Percentiles rank a stretch among this genome's conserved stretches.
phyloP scores from a whole-genome alignment of 257 asterid genomes.

The Forsythia viridissima region DNA sequence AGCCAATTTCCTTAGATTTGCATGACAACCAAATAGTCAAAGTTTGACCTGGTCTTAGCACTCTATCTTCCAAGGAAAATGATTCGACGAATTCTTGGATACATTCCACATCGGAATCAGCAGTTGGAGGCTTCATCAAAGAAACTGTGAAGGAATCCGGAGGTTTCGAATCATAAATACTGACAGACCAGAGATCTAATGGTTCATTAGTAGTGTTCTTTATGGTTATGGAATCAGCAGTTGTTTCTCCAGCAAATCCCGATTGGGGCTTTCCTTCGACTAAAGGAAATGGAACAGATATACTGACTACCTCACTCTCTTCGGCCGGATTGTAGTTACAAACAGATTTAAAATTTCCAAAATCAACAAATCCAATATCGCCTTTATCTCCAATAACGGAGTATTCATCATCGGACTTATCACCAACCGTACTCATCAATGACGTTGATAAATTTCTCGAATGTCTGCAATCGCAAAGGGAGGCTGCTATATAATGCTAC shows the following conservation, averaged over 20 bases:
- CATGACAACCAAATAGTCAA: constrained; percentile 79
- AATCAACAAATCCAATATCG: constrained; percentile 81
- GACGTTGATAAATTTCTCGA: constrained; percentile 13
- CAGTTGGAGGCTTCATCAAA: constrained; percentile 75
- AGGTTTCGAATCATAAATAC: constrained; percentile 85
- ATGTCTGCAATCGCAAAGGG: constrained; percentile 35
- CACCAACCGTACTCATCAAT: constrained; percentile 44
- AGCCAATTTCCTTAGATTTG: constrained; percentile 87
- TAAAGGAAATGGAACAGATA: constrained; percentile 79
- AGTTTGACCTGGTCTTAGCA: constrained; percentile 44
- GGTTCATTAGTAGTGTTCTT: constrained; percentile 52
- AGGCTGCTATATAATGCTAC: constrained; percentile 17
- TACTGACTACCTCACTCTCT: constrained; percentile 59
- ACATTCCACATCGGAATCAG: constrained; percentile 51
- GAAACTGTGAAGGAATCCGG: constrained; percentile 70
- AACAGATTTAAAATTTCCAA: constrained; percentile 46
- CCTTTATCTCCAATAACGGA: constrained; percentile 76
- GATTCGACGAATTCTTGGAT: constrained; percentile 60
- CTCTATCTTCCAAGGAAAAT: constrained; percentile 63
- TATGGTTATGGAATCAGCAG: constrained; percentile 54
- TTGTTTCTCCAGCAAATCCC: constrained; percentile 63
- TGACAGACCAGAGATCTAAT: constrained; percentile 74
- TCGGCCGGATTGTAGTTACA: constrained; percentile 64
- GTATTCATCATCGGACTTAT: constrained; percentile 76
- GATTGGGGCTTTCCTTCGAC: constrained; percentile 66